phyloP scores from a whole-genome alignment of 2,329 filamentous ascomycete genomes.

The Neurospora sp. region DNA sequence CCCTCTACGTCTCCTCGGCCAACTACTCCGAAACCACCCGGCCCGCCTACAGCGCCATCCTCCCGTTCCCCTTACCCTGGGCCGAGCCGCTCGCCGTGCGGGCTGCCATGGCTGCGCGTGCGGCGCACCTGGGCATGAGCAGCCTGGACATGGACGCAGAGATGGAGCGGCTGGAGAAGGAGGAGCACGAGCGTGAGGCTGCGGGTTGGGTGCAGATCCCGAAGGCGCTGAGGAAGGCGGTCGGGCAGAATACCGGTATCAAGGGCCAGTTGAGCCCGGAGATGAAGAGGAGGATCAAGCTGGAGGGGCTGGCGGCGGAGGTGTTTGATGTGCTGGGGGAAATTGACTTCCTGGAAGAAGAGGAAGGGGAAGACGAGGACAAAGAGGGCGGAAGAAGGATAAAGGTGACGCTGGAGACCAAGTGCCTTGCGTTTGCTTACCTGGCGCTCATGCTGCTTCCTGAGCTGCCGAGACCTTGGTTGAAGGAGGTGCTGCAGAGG shows the following conservation, averaged over 20 bases:
- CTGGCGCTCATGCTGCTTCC: conserved; percentile 57
- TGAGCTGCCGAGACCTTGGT: conserved; percentile 25
- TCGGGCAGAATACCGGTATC: conserved; percentile 49
- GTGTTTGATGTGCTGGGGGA: conserved; percentile 64
- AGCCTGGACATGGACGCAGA: conserved; percentile 49
- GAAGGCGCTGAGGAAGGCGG: conserved; percentile 42
- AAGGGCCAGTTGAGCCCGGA: conserved; percentile 57
- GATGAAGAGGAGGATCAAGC: conserved; percentile 62
- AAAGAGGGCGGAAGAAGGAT: neutral
- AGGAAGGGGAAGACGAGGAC: conserved; percentile 24
- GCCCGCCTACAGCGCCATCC: conserved; percentile 68
- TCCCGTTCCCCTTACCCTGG: conserved; percentile 85
- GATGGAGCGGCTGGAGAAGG: conserved; percentile 7
- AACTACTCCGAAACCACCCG: conserved; percentile 75
- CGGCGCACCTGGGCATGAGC: conserved; percentile 59
- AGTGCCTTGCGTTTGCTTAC: conserved; percentile 76
- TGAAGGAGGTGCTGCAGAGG: conserved; percentile 19
- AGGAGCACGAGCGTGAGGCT: conserved; percentile 24
- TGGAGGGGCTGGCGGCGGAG: conserved; percentile 62
- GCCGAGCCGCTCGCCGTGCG: conserved; percentile 68
- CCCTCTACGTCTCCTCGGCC: conserved; percentile 78
- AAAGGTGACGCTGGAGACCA: conserved; percentile 37
- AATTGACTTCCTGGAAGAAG: conserved; percentile 40
- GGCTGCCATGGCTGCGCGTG: conserved; percentile 58
- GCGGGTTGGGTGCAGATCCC: conserved; percentile 26